Evolutionary conservation across 768 basidiomycete genomes (phyloP).

Genomic region (Suillus americanus): DNA sequence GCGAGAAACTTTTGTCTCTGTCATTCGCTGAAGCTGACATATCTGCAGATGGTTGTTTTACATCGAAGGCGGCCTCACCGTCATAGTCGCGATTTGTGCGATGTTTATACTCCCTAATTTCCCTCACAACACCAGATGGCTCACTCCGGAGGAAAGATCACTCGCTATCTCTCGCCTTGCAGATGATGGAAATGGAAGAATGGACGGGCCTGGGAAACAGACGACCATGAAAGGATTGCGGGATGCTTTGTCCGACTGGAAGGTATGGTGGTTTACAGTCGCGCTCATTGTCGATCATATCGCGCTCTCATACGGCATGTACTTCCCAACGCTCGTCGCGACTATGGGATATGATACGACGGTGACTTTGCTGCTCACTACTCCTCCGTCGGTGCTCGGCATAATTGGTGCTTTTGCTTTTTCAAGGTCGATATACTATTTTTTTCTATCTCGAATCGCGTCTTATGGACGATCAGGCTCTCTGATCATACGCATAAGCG

Average conservation of each 20-base stretch:
- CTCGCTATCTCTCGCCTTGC: constrained; percentile 33
- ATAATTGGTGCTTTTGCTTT: constrained; percentile 30
- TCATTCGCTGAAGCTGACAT: neutral
- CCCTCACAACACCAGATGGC: constrained; percentile 32
- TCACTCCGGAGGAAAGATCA: constrained; percentile 29
- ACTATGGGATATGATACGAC: constrained; percentile 36
- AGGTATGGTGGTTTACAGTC: constrained; percentile 39
- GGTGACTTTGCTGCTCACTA: constrained; percentile 39
- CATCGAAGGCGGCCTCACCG: constrained; percentile 32
- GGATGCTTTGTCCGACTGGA: constrained; percentile 40
- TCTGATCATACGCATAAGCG: constrained; percentile 69
- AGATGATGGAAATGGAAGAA: constrained; percentile 22
- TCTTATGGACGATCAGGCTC: constrained; percentile 39
- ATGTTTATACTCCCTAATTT: constrained; percentile 38
- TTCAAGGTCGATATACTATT: neutral
- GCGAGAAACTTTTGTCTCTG: constrained; percentile 17
- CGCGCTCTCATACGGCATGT: constrained; percentile 23
- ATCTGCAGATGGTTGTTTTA: constrained; percentile 23
- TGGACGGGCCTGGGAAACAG: neutral
- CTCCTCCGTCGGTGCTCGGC: constrained; percentile 38
- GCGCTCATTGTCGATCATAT: constrained; percentile 10
- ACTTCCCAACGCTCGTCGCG: constrained; percentile 17
- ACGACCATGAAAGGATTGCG: constrained; percentile 29
- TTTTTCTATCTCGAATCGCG: neutral
- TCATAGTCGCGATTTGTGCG: constrained; percentile 33